Evolutionary conservation across 2,329 filamentous ascomycete genomes (phyloP).

Genomic region (Dactylonectria macrodidyma): DNA sequence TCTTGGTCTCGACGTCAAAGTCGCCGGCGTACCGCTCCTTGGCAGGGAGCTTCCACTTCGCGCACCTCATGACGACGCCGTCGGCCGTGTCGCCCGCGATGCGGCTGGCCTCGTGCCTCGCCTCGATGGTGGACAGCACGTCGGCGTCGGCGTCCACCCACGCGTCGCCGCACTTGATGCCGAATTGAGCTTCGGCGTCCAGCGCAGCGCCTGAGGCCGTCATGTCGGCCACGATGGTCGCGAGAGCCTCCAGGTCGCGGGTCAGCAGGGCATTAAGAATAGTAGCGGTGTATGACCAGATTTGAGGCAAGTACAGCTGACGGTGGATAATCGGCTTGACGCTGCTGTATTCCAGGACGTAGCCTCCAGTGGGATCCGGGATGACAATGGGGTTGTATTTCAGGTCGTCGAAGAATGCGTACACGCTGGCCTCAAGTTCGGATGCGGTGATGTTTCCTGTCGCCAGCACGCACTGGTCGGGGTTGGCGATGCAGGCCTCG

Average conservation of each 20-base stretch:
- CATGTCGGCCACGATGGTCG: background rate
- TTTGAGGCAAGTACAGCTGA: slow-evolving; percentile 44
- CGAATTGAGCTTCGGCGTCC: slow-evolving; percentile 17
- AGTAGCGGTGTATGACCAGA: slow-evolving; percentile 54
- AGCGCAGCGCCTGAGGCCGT: background rate
- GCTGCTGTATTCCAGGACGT: slow-evolving; percentile 40
- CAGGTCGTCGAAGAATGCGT: slow-evolving; percentile 42
- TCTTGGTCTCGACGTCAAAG: slow-evolving; percentile 51
- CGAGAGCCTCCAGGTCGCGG: slow-evolving; percentile 36
- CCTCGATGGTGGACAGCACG: slow-evolving; percentile 43
- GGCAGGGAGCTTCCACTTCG: slow-evolving; percentile 56
- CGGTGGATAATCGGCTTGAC: slow-evolving; percentile 28
- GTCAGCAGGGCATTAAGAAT: slow-evolving; percentile 56
- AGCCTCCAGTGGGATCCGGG: slow-evolving; percentile 29
- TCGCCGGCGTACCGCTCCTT: slow-evolving; percentile 54
- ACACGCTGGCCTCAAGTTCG: slow-evolving; percentile 44
- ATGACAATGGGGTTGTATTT: slow-evolving; percentile 41
- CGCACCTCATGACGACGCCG: slow-evolving; percentile 47
- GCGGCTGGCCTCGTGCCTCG: slow-evolving; percentile 45
- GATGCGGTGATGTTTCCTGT: slow-evolving; percentile 30
- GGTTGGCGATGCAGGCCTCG: slow-evolving; percentile 40
- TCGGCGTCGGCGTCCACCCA: slow-evolving; percentile 45
- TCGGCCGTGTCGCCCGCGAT: slow-evolving; percentile 45
- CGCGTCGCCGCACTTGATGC: slow-evolving; percentile 56
- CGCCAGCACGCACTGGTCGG: slow-evolving; percentile 43